Conservation (phyloP, 78 protist species). For the Mantamonas sphyraenae region DNA sequence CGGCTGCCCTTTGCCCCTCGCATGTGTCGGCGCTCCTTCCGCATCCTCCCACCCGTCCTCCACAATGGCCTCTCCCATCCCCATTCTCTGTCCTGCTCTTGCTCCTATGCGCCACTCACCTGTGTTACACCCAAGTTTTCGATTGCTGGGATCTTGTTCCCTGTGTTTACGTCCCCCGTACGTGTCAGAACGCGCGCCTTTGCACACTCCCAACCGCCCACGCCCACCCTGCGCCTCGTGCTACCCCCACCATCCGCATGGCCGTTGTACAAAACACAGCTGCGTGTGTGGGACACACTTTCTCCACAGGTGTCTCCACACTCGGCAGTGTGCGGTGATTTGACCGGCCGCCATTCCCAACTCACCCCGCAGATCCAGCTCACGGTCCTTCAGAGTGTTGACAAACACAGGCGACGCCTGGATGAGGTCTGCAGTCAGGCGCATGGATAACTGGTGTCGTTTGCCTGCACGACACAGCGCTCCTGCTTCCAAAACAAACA, state of each 20-base stretch:
- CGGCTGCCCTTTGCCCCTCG: not conserved
- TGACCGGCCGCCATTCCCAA: not conserved
- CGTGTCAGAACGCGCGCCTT: no score
- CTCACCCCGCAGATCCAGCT: conserved; percentile 62
- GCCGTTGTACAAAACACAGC: no score
- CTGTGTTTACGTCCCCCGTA: not conserved
- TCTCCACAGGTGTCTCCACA: not conserved
- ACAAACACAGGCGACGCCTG: conserved; percentile 35
- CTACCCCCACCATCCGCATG: no score
- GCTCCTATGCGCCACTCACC: not conserved
- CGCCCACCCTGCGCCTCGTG: no score
- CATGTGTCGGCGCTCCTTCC: not conserved
- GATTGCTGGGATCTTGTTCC: conserved; percentile 53
- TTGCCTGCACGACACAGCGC: no score
- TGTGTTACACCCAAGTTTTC: conserved; percentile 81
- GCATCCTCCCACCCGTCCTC: no score
- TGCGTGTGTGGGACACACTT: no score
- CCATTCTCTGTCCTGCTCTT: no score
- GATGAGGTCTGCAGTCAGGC: conserved; percentile 63
- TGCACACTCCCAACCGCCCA: no score
- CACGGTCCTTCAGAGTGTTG: conserved; percentile 71
- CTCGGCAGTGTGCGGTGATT: not conserved
- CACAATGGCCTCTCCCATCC: no score
- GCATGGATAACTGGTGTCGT: not conserved
- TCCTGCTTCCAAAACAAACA: no score